Conservation (phyloP, 2,329 filamentous ascomycete species). For the Elsinoe batatas region DNA sequence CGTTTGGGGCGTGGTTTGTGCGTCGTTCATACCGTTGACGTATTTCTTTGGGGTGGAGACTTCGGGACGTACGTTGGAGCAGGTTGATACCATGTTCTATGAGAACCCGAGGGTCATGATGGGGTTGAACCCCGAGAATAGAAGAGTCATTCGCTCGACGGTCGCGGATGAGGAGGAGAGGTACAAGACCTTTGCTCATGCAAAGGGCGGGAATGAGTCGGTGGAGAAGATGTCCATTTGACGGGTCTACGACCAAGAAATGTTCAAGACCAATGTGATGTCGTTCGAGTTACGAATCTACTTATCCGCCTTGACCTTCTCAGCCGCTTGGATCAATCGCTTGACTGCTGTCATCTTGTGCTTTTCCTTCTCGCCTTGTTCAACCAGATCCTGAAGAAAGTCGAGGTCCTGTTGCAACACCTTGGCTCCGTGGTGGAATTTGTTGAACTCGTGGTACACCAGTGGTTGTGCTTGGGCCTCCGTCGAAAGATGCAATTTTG, state of each 20-base stretch:
- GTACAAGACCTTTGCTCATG: slow-evolving; percentile 18
- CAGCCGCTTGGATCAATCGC: background rate
- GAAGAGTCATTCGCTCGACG: slow-evolving; percentile 18
- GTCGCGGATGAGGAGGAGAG: slow-evolving; percentile 21
- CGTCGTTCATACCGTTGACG: slow-evolving; percentile 37
- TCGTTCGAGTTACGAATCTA: too few species aligned
- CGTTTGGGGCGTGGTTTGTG: slow-evolving; percentile 46
- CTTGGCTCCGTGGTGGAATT: background rate
- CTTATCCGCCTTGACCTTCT: background rate
- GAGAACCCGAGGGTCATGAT: slow-evolving; percentile 25
- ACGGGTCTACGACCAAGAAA: too few species aligned
- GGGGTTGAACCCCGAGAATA: slow-evolving; percentile 25
- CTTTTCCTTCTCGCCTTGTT: background rate
- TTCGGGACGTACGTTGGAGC: slow-evolving; percentile 21
- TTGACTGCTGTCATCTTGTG: background rate
- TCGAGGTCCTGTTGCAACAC: background rate
- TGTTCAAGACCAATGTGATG: too few species aligned
- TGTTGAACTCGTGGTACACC: background rate
- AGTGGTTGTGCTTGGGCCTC: background rate
- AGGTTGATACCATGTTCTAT: slow-evolving; percentile 23
- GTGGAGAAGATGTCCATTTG: slow-evolving; percentile 8
- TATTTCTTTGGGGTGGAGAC: slow-evolving; percentile 30
- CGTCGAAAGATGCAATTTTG: background rate
- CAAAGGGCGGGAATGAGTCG: background rate
- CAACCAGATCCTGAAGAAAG: background rate